Base-by-base conservation (phyloP, 257 asterid genomes). In the Thymus mandschuricus region DNA sequence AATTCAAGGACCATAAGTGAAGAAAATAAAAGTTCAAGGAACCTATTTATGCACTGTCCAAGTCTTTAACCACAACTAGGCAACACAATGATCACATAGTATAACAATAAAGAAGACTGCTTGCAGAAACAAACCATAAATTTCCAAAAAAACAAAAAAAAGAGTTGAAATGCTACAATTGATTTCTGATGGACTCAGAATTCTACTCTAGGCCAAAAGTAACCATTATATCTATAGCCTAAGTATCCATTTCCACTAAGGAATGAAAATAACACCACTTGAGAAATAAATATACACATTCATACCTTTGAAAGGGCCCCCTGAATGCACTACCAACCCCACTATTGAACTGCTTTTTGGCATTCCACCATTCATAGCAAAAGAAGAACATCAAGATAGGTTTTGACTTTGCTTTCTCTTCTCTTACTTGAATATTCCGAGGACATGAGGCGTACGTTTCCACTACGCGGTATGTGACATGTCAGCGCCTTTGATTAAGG, bases 301-400 rank as follows among this genome's bases (percentile, higher is more conserved):
- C 76, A 56, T 51, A 49, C 73, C 71, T 33, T 35, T 48, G 38
- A 69, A 78, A 86, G 95, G 88, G 21, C 21, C 54, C 92, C 92
- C 85, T 63, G 69, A 78, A 31, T 75, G 91, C 96, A 87, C 89
- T 74, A 75, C 70, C 72, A 73, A 81, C 79, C 81, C 91, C 88
- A 83, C 91, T 79, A 79, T n/a, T 72, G 60, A 88, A 82, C 88
- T 76, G 88, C 87, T 82, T 82, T 21, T 62, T 75, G 72, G 81
- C 92, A 86, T 82, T 78, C 89, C 91, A 86, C 95, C 87, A 80
- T 69, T 80, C 75, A 66, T 63, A 64, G 60, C 75, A 70, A 76
- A 88, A 83, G 69, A 80, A 70, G 77, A 84, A 76, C 70, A 78
- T 76, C 81, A 82, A 79, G 74, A 81, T 31, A 76, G 77, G 75